Conservation (phyloP, 331 rosid genomes). For the Telfairia occidentalis region DNA sequence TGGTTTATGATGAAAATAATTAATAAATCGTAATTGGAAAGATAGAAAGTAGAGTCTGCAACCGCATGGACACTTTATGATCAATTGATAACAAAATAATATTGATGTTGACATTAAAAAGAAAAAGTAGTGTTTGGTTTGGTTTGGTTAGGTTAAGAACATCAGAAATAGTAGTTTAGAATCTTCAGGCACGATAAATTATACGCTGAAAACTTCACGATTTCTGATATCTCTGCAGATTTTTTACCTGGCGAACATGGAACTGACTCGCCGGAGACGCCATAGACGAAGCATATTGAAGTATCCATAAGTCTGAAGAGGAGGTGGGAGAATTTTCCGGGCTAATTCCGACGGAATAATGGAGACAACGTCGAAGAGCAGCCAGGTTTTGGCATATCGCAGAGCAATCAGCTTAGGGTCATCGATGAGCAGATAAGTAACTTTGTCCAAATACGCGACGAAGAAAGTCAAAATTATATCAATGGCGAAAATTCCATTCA, state of each 20-base stretch:
- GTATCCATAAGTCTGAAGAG: slow-evolving; percentile 40
- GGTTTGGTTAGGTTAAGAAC: too few species aligned
- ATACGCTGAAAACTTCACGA: background rate
- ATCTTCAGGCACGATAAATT: too few species aligned
- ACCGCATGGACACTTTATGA: too few species aligned
- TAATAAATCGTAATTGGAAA: too few species aligned
- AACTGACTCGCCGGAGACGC: slow-evolving; percentile 71
- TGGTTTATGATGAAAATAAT: too few species aligned
- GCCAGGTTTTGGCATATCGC: slow-evolving; percentile 54
- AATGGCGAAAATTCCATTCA: slow-evolving; percentile 41
- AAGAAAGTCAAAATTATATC: slow-evolving; percentile 65
- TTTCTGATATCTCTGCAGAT: background rate
- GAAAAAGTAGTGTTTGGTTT: too few species aligned
- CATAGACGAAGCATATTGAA: slow-evolving; percentile 72
- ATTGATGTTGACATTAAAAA: background rate
- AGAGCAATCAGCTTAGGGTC: slow-evolving; percentile 32
- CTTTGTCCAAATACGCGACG: slow-evolving; percentile 59
- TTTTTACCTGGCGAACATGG: slow-evolving; percentile 58
- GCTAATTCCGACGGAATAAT: slow-evolving; percentile 47
- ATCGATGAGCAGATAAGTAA: slow-evolving; percentile 42
- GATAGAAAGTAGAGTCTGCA: too few species aligned
- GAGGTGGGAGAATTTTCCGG: slow-evolving; percentile 17
- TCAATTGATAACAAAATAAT: background rate
- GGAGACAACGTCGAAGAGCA: slow-evolving; percentile 50
- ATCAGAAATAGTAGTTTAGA: too few species aligned